These are phyloP conservation scores for Microdochium nivale DNA, from an alignment of 2,329 filamentous ascomycete genomes.

Conservation along the genomic window DNA sequence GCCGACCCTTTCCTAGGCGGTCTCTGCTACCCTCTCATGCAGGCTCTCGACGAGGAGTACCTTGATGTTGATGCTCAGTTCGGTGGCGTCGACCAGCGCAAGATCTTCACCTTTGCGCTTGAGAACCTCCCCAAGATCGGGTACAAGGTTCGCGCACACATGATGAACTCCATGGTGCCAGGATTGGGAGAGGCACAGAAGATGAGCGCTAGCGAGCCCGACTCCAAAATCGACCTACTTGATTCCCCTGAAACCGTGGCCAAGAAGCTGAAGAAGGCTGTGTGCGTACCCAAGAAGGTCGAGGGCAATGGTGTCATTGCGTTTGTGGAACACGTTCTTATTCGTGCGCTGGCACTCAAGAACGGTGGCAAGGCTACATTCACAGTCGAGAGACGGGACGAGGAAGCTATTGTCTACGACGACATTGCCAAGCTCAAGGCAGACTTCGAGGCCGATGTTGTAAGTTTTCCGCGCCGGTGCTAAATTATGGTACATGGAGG, in stretches of 20 bases:
- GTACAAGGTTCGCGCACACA: slow-evolving; percentile 60
- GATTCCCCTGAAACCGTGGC: slow-evolving; percentile 65
- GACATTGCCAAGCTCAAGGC: slow-evolving; percentile 64
- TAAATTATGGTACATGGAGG: too few species aligned
- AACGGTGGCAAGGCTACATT: slow-evolving; percentile 50
- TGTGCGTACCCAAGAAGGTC: slow-evolving; percentile 63
- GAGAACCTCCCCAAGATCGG: slow-evolving; percentile 81
- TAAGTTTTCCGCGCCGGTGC: slow-evolving; percentile 30
- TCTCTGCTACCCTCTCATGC: slow-evolving; percentile 77
- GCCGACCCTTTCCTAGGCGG: slow-evolving; percentile 66
- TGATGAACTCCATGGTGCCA: slow-evolving; percentile 85
- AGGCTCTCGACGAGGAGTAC: slow-evolving; percentile 86
- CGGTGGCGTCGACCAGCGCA: slow-evolving; percentile 77
- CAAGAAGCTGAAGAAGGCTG: slow-evolving; percentile 82
- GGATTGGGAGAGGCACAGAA: slow-evolving; percentile 73
- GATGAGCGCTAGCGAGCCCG: slow-evolving; percentile 70
- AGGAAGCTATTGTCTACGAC: slow-evolving; percentile 75
- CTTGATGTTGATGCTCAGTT: slow-evolving; percentile 84
- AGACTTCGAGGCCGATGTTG: slow-evolving; percentile 73
- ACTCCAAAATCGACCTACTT: slow-evolving; percentile 90
- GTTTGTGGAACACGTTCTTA: slow-evolving; percentile 79
- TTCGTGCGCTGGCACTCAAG: slow-evolving; percentile 64
- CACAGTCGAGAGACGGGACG: slow-evolving; percentile 55
- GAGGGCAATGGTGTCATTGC: slow-evolving; percentile 83
- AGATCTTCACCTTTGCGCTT: slow-evolving; percentile 78